Percentiles rank a stretch among this genome's conserved stretches.
Conservation (phyloP, 352 stramenopile genomes). For the Phytophthora fragariaefolia region DNA sequence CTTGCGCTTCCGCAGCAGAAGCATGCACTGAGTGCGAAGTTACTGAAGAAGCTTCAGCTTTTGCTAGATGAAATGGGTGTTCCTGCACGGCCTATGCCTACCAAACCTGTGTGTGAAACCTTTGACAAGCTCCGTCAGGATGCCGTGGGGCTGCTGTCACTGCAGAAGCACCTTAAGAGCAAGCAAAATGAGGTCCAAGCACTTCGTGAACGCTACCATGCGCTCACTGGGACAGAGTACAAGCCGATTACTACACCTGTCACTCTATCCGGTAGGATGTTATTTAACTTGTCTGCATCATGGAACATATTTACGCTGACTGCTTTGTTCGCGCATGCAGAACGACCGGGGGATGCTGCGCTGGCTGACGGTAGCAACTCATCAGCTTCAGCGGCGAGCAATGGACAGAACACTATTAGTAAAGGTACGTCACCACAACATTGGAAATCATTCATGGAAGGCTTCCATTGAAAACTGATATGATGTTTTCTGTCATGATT, state of each 20-base stretch:
- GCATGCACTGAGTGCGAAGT: constrained; percentile 61
- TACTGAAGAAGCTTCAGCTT: constrained; percentile 74
- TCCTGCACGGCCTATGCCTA: constrained; percentile 73
- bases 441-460: too few species aligned
- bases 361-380: constrained; percentile 6
- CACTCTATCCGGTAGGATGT: constrained; percentile 41
- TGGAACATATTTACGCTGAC: constrained; percentile 12
- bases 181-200: constrained; percentile 61
- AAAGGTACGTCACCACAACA: constrained; percentile 58
- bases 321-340: constrained; percentile 19
- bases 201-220: constrained; percentile 61
- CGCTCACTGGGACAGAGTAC: constrained; percentile 60
- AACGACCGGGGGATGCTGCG: constrained; percentile 41
- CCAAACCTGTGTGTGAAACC: constrained; percentile 64
- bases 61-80: constrained; percentile 72
- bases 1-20: constrained; percentile 59
- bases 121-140: constrained; percentile 70
- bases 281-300: background rate
- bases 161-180: constrained; percentile 65
- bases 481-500: constrained; percentile 2
- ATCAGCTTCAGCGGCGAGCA: constrained; percentile 20
- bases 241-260: constrained; percentile 50
- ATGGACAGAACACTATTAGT: constrained; percentile 33
- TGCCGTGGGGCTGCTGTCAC: constrained; percentile 57
- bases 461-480: constrained; percentile 5